phyloP scores from a whole-genome alignment of 2,329 filamentous ascomycete genomes.

The Sclerotinia glacialis region DNA sequence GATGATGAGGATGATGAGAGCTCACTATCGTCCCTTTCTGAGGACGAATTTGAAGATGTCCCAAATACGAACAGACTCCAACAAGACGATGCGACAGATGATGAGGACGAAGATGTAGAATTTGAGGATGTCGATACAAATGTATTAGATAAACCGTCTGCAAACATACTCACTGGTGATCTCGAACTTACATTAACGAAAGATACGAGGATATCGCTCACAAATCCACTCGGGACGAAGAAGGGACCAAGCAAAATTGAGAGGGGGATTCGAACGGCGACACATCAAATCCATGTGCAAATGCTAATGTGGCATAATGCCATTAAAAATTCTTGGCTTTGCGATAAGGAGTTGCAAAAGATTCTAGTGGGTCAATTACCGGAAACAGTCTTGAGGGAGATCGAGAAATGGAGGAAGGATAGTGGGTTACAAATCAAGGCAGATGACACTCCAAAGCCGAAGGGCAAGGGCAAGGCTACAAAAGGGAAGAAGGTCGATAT shows the following conservation, averaged over 20 bases:
- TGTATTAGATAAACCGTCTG: conserved; percentile 38
- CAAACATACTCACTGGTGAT: conserved; percentile 58
- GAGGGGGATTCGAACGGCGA: conserved; percentile 70
- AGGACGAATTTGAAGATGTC: conserved; percentile 56
- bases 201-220: conserved; percentile 57
- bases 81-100: conserved; percentile 41
- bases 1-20: conserved; percentile 43
- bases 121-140: conserved; percentile 58
- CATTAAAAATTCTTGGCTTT: conserved; percentile 78
- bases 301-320: conserved; percentile 87
- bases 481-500: conserved; percentile 42
- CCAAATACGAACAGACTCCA: conserved; percentile 46
- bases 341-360: conserved; percentile 71
- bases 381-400: conserved; percentile 57
- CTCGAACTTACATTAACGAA: conserved; percentile 69
- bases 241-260: conserved; percentile 87
- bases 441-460: conserved; percentile 39
- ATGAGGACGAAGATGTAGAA: conserved; percentile 52
- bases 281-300: conserved; percentile 88
- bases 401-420: conserved; percentile 69
- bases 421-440: conserved; percentile 57
- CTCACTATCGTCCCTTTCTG: conserved; percentile 40
- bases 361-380: conserved; percentile 73
- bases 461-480: conserved; percentile 40
- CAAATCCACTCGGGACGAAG: conserved; percentile 62